Percentiles rank a stretch among this genome's conserved stretches.
phyloP scores from a whole-genome alignment of 495 filamentous ascomycete genomes.

The Xylaria nigripes region DNA sequence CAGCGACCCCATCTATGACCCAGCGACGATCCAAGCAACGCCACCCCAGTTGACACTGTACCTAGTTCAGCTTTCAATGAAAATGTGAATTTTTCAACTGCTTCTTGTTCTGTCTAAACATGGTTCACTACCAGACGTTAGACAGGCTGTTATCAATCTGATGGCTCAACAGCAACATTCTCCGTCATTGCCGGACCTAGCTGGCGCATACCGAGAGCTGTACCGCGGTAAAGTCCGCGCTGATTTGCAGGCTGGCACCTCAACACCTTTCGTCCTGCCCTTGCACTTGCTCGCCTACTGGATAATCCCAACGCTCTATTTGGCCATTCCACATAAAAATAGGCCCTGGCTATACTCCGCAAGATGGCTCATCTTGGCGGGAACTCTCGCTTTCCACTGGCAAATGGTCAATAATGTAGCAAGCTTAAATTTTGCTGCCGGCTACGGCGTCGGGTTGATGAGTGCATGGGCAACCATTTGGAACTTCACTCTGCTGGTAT shows the following conservation, averaged over 20 bases:
- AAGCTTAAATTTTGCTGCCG: constrained; percentile 49
- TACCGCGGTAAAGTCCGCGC: constrained; percentile 19
- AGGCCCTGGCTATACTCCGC: constrained; percentile 38
- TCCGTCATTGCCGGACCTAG: constrained; percentile 4
- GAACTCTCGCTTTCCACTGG: constrained; percentile 29
- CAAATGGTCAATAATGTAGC: constrained; percentile 42
- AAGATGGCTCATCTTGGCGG: constrained; percentile 47
- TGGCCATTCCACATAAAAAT: constrained; percentile 50
- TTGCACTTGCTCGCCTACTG: constrained; percentile 41
- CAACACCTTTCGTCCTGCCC: constrained; percentile 49
- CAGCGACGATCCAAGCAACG: too few relatives aligned
- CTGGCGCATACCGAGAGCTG: constrained; percentile 17
- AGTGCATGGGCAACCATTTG: constrained; percentile 60
- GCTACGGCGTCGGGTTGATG: constrained; percentile 61
- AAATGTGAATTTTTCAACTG: too few relatives aligned
- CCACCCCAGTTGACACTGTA: too few relatives aligned
- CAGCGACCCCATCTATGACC: too few relatives aligned
- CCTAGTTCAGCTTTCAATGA: too few relatives aligned
- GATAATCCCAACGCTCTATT: constrained; percentile 47
- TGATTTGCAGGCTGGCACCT: constrained; percentile 28
- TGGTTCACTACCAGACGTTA: too few relatives aligned
- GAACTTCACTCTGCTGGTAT: constrained; percentile 53
- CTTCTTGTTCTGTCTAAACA: too few relatives aligned
- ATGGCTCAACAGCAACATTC: neutral
- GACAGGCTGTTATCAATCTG: neutral